Evolutionary conservation across 2,329 filamentous ascomycete genomes (phyloP).

Genomic region (Arthrobotrys musiformis): DNA sequence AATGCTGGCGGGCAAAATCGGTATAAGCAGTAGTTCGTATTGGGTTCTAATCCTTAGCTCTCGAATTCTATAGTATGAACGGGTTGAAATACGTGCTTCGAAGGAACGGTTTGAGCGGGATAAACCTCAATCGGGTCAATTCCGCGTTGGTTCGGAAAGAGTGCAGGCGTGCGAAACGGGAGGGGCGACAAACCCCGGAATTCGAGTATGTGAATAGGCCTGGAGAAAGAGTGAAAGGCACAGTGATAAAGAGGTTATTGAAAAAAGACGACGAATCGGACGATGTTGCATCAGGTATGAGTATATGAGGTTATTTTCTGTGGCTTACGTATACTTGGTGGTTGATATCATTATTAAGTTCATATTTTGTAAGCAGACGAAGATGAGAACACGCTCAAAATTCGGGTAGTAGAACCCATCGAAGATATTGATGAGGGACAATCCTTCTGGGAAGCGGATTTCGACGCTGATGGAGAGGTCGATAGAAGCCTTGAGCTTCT

Average conservation of each 20-base stretch:
- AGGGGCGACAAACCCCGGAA: background rate
- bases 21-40: no score
- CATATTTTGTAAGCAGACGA: background rate
- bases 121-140: background rate
- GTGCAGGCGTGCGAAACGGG: background rate
- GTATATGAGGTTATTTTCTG: no score
- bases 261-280: background rate
- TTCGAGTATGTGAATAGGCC: background rate
- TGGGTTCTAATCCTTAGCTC: background rate
- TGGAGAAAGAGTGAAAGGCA: background rate
- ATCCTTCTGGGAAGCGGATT: background rate
- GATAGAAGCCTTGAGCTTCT: background rate
- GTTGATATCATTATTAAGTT: background rate
- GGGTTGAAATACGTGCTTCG: background rate
- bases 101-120: background rate
- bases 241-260: background rate
- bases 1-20: no score
- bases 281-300: background rate
- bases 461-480: background rate
- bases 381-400: background rate
- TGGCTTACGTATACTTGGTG: background rate
- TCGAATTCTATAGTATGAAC: background rate
- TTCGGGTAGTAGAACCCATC: background rate
- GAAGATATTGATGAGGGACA: background rate
- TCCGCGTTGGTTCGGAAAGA: background rate